These are phyloP conservation scores for Fusarium oxysporum DNA, from an alignment of 2,329 filamentous ascomycete genomes.

Conservation along the genomic window DNA sequence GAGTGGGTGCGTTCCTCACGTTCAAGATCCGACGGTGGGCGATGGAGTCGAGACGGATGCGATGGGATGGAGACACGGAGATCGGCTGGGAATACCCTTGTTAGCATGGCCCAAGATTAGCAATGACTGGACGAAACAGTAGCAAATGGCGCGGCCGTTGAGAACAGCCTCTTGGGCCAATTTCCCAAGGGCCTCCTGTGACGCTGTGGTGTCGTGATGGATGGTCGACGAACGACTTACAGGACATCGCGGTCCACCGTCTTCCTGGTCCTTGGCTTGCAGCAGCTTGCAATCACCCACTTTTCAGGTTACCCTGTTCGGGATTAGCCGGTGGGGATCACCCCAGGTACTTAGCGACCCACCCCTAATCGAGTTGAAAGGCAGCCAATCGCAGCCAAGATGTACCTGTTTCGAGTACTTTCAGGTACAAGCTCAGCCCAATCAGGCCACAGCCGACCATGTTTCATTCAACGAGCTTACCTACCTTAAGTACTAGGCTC, in stretches of 20 bases:
- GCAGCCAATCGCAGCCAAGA: constrained; percentile 24
- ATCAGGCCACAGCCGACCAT: constrained; percentile 13
- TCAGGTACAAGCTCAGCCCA: constrained; percentile 27
- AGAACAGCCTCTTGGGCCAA: constrained; percentile 38
- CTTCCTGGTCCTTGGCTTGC: constrained; percentile 27
- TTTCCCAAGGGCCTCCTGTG: constrained; percentile 44
- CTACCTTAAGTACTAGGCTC: not conserved
- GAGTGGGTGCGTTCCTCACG: constrained; percentile 26
- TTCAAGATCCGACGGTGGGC: constrained; percentile 40
- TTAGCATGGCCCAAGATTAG: constrained; percentile 26
- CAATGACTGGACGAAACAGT: constrained; percentile 37
- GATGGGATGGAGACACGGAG: constrained; percentile 38
- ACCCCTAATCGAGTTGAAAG: constrained; percentile 5
- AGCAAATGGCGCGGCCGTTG: constrained; percentile 40
- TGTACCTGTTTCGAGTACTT: constrained; percentile 38
- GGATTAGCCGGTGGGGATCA: constrained; percentile 25
- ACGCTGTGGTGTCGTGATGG: constrained; percentile 40
- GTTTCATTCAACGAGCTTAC: not conserved
- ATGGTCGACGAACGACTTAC: constrained; percentile 42
- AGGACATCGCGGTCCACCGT: constrained; percentile 32
- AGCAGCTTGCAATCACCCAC: constrained; percentile 7
- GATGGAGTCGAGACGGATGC: constrained; percentile 21
- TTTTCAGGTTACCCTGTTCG: constrained; percentile 28
- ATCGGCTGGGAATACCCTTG: constrained; percentile 37
- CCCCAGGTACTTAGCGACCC: constrained; percentile 13